These are phyloP conservation scores for Alnus glutinosa DNA, from an alignment of 306 rosid species.

Conservation along the genomic window DNA sequence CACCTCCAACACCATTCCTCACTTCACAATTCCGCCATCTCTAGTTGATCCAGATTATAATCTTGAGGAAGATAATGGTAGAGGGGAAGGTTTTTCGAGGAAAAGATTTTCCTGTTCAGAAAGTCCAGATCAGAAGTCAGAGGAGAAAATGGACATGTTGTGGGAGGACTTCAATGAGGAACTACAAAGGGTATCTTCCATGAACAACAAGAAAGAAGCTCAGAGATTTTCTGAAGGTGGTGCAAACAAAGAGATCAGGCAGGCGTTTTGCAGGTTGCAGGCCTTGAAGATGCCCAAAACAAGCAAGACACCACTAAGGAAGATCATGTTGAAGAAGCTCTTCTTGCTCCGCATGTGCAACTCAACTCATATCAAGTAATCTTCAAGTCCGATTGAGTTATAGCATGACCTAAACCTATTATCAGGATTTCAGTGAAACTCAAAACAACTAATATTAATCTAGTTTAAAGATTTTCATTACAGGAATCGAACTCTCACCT, in stretches of 20 bases:
- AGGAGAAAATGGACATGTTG: conserved; percentile 5
- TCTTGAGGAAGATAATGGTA: background rate
- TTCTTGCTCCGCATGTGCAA: background rate
- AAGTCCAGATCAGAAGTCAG: background rate
- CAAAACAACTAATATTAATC: no score
- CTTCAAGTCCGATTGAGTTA: no score
- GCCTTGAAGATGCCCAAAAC: background rate
- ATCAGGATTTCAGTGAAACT: no score
- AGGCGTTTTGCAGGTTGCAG: background rate
- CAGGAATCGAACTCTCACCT: no score
- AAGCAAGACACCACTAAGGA: background rate
- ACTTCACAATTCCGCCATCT: background rate
- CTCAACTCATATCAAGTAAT: background rate
- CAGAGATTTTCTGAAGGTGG: background rate
- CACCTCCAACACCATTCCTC: background rate
- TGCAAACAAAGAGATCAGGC: background rate
- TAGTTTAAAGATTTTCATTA: no score
- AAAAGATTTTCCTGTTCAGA: background rate
- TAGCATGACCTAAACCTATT: no score
- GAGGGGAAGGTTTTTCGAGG: background rate
- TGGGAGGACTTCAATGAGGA: conserved; percentile 6
- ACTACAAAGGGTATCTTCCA: background rate
- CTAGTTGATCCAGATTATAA: conserved; percentile 1
- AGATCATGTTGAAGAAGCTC: background rate
- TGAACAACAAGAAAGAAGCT: background rate